phyloP scores from a whole-genome alignment of 140 eudicot species.

The Bidens hawaiensis region DNA sequence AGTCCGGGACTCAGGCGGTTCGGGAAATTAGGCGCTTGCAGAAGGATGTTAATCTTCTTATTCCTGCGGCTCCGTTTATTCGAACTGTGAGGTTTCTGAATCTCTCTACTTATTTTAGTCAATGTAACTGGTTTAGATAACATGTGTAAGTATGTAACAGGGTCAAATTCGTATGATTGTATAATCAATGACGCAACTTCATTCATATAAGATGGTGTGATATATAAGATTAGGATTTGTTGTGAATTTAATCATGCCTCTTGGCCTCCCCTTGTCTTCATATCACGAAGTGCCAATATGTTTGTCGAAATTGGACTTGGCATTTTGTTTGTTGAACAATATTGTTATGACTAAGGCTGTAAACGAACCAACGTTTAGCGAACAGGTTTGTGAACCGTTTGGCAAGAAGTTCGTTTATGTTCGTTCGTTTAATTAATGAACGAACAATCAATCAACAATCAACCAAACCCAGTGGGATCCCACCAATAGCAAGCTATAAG shows the following conservation, averaged over 20 bases:
- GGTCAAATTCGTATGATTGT: neutral
- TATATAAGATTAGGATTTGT: neutral
- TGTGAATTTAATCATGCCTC: neutral
- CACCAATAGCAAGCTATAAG: too few relatives aligned
- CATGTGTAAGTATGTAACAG: neutral
- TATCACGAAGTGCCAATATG: conserved; percentile 1
- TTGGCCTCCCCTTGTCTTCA: neutral
- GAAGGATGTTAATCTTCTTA: conserved; percentile 48
- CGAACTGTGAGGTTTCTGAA: conserved; percentile 37
- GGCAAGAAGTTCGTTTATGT: too few relatives aligned
- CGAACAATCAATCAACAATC: too few relatives aligned
- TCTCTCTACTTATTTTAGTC: too few relatives aligned
- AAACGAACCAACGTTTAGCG: too few relatives aligned
- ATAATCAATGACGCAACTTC: neutral
- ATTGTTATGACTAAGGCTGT: neutral
- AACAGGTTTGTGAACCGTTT: too few relatives aligned
- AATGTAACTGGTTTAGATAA: too few relatives aligned
- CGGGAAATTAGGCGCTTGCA: conserved; percentile 71
- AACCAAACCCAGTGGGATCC: too few relatives aligned
- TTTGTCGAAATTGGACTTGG: neutral
- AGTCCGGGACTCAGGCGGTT: conserved; percentile 75
- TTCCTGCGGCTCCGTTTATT: conserved; percentile 78
- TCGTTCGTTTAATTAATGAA: too few relatives aligned
- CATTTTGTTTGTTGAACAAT: neutral
- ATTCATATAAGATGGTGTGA: neutral